These are phyloP conservation scores for Citrus medica DNA, from an alignment of 345 rosid species.

Conservation along the genomic window DNA sequence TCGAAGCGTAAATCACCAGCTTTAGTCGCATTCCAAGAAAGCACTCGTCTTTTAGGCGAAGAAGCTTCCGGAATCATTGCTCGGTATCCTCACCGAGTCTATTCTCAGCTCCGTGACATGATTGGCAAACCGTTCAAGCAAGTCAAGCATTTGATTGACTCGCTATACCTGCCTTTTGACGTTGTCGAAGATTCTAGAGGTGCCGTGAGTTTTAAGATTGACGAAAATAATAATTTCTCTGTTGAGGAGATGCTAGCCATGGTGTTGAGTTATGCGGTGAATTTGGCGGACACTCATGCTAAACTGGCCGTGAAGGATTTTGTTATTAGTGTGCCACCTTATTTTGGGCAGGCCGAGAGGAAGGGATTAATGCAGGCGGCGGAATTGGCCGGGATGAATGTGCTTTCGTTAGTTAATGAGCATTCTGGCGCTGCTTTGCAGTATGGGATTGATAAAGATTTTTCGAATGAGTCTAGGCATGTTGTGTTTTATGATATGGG, in stretches of 20 bases:
- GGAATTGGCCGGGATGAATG: slow-evolving; percentile 87
- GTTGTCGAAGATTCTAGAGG: slow-evolving; percentile 81
- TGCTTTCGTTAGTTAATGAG: slow-evolving; percentile 75
- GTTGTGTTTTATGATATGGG: slow-evolving; percentile 98
- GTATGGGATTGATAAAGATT: slow-evolving; percentile 97
- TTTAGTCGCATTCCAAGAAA: slow-evolving; percentile 78
- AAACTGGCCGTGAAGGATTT: slow-evolving; percentile 63
- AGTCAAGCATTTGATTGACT: slow-evolving; percentile 55
- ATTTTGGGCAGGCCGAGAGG: slow-evolving; percentile 96
- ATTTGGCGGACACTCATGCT: slow-evolving; percentile 81
- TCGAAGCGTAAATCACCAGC: slow-evolving; percentile 96
- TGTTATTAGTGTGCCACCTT: slow-evolving; percentile 85
- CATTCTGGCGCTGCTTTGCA: slow-evolving; percentile 97
- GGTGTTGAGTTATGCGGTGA: slow-evolving; percentile 62
- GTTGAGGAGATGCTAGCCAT: slow-evolving; percentile 93
- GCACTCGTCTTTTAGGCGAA: slow-evolving; percentile 71
- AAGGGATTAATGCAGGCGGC: slow-evolving; percentile 85
- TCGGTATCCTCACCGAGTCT: slow-evolving; percentile 80
- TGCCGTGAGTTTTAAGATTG: slow-evolving; percentile 51
- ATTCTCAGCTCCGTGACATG: slow-evolving; percentile 77
- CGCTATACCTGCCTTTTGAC: slow-evolving; percentile 69
- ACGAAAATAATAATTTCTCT: slow-evolving; percentile 51
- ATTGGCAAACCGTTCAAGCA: slow-evolving; percentile 72
- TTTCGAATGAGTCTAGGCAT: slow-evolving; percentile 78
- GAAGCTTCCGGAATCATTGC: slow-evolving; percentile 94